Base-by-base conservation (phyloP, 1,139 yeast genomes). In the Geotrichum australiense region DNA sequence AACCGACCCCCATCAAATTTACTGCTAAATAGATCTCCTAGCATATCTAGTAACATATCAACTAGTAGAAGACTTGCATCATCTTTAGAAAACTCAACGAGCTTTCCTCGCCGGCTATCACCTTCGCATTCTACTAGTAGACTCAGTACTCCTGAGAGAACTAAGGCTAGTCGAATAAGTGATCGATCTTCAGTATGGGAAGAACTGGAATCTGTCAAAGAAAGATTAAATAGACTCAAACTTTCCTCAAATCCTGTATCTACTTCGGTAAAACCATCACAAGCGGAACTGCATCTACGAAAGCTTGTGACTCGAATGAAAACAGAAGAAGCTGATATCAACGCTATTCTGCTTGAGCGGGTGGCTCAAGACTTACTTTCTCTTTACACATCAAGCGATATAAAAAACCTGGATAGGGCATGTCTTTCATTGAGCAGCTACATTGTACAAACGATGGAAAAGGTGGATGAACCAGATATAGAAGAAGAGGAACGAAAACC, bases 151-250 rank as follows among this genome's bases (percentile, higher is more conserved):
- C n/a, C n/a, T n/a, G n/a, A n/a, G n/a, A n/a, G n/a, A n/a, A n/a
- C n/a, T n/a, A n/a, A n/a, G n/a, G n/a, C n/a, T n/a, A n/a, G n/a
- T n/a, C n/a, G 11, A 11, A 11, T 23, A 15, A 29, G 19, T 15
- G 18, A 25, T 15, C 22, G 26, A 30, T 35, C 43, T 10, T 31
- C 35, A 2, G 43, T 41, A 4, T 41, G 43, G 43, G 43, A 41
- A 15, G 43, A 41, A 20, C 37, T 41, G 3, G 43, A 41, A 18
- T 20, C 14, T 6, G 43, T 41, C 21, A 41, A 41, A 20, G 43
- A 41, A 20, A 26, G 40, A 6, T 35, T 41, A 3, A 33, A 41
- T 10, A 23, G 43, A 4, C 30, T 41, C 20, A 41, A 41, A 18
- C 4, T 31, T 5, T n/a, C 23, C 7, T 14, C n/a, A 15, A 34